Base-by-base conservation (phyloP, 306 rosid species). In the Sindora glabra region DNA sequence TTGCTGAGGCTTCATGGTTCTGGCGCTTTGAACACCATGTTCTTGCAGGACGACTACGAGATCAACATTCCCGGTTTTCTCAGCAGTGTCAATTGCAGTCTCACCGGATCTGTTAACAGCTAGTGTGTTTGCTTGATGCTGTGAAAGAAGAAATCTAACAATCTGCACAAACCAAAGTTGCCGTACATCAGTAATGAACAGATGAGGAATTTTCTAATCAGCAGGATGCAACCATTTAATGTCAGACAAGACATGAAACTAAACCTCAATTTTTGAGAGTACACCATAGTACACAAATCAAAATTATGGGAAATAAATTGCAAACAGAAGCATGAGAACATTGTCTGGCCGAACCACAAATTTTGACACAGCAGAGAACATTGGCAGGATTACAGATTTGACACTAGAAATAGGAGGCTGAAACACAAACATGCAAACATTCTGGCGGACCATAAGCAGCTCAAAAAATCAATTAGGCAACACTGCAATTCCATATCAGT, bases 11-110 rank as follows among this genome's bases (percentile, higher is more conserved):
- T 77, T 89, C 48, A 86, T 70, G 44, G 71, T 25, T 44, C 71
- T 89, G 2, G 94, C 99, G 56, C 84, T 86, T 60, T 54, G 76
- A 53, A 89, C 95, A 17, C 94, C 87, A 1, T 77, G 77, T 30
- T 86, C 89, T 15, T 67, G 74, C 21, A 94, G 86, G 56, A 84
- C 74, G 57, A 44, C 77, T 48, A 67, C 74, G 11, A 86, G 68
- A 0, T 67, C 81, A 0, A 78, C 11, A 68, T 77, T 75, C 32
- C 82, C 85, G 0, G 74, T 82, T 69, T 89, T 89, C 89, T 84
- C 91, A 0, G 99, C 99, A 4, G 97, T 94, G 87, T 94, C 99
- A 3, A 86, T 11, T 39, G 99, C 97, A 8, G 95, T 84, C 69
- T 94, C 99, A 3, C 89, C 84, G 0, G 79, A 57, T 57, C 80